Percentiles rank a stretch among this genome's conserved stretches.
These are phyloP conservation scores for Hyaloscypha variabilis DNA, from an alignment of 495 filamentous ascomycete genomes.

Conservation along the genomic window DNA sequence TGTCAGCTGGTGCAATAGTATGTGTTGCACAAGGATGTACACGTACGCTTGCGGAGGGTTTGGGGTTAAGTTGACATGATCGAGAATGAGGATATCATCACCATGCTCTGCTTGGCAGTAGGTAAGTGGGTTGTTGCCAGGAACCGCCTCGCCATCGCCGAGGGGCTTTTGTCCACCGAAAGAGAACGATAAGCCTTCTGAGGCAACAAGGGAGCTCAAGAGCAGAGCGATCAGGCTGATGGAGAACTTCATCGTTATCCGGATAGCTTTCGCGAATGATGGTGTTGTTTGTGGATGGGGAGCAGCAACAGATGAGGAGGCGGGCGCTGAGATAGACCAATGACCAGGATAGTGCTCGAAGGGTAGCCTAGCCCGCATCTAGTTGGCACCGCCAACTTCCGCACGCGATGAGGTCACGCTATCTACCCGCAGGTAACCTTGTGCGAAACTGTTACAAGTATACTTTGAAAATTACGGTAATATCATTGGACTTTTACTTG, in stretches of 20 bases:
- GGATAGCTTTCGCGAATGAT: not conserved
- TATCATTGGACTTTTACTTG: too few relatives aligned
- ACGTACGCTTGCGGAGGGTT: conserved; percentile 90
- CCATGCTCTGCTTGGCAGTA: conserved; percentile 68
- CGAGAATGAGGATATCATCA: conserved; percentile 65
- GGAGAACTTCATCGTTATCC: conserved; percentile 30
- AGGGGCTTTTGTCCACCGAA: conserved; percentile 27
- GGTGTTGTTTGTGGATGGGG: conserved; percentile 4
- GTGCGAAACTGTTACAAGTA: too few relatives aligned
- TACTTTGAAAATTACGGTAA: too few relatives aligned
- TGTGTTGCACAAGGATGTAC: not conserved
- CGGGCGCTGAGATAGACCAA: conserved; percentile 1
- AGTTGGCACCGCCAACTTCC: too few relatives aligned
- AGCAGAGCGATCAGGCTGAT: conserved; percentile 25
- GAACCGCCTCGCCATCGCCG: conserved; percentile 52
- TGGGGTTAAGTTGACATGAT: conserved; percentile 76
- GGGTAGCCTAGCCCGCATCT: not conserved
- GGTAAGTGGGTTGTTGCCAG: conserved; percentile 73
- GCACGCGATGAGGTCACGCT: too few relatives aligned
- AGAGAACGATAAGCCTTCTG: conserved; percentile 29
- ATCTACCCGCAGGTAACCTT: too few relatives aligned
- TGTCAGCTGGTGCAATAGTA: conserved; percentile 6
- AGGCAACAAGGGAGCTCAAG: conserved; percentile 29
- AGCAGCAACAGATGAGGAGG: not conserved
- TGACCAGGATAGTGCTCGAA: not conserved